These are phyloP conservation scores for Gentiana straminea DNA, from an alignment of 257 asterid genomes.

Conservation along the genomic window DNA sequence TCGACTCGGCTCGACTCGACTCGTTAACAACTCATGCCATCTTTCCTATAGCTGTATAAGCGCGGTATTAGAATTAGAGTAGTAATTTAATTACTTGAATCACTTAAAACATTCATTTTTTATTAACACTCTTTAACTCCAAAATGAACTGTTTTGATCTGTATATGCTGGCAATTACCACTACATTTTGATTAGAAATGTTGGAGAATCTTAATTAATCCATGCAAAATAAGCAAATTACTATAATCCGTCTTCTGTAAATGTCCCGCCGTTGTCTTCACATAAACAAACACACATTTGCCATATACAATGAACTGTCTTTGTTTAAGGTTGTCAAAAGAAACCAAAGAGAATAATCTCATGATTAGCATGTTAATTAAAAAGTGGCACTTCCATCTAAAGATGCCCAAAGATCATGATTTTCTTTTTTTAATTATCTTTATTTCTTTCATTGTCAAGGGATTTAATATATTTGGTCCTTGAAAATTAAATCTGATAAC, in stretches of 20 bases:
- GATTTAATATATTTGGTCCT: not conserved
- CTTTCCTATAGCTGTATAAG: too few species aligned
- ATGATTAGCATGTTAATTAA: constrained; percentile 34
- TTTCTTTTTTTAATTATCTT: constrained; percentile 1
- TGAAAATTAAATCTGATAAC: constrained; percentile 12
- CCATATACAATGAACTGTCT: constrained; percentile 6
- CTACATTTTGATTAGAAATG: not conserved
- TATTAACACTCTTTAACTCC: too few species aligned
- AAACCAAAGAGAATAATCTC: constrained; percentile 21
- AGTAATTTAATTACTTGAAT: too few species aligned
- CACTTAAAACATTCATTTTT: too few species aligned
- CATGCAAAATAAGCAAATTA: constrained; percentile 6
- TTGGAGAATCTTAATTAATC: constrained; percentile 5
- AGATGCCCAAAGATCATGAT: constrained; percentile 8
- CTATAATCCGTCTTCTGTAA: constrained; percentile 6
- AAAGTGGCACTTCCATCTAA: constrained; percentile 10
- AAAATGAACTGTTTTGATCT: too few species aligned
- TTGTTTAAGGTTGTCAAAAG: constrained; percentile 21
- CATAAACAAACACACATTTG: constrained; percentile 10
- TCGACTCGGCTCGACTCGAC: too few species aligned
- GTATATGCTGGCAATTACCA: too few species aligned
- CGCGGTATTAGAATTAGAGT: too few species aligned
- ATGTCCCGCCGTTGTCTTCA: constrained; percentile 22
- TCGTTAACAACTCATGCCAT: too few species aligned
- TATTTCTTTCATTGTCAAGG: not conserved